Evolutionary conservation across 495 filamentous ascomycete genomes (phyloP).

Genomic region (Tuber umbilicatum): DNA sequence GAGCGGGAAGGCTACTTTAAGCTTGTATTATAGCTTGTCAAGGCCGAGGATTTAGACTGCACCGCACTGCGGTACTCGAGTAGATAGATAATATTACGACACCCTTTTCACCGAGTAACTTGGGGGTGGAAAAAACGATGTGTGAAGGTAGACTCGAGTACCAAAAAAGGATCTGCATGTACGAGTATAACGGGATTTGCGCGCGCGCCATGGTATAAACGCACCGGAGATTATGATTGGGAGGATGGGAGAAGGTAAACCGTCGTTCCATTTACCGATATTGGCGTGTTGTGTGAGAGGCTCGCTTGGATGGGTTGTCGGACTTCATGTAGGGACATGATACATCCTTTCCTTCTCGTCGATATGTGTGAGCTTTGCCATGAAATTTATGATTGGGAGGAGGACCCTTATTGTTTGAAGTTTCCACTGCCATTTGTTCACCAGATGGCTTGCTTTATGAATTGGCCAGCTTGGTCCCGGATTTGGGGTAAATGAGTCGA

Average conservation of each 20-base stretch:
- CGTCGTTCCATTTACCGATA: neutral
- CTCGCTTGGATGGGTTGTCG: neutral
- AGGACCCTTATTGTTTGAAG: neutral
- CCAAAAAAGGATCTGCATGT: neutral
- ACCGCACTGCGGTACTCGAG: no score
- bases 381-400: neutral
- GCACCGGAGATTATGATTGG: neutral
- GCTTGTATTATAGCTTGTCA: neutral
- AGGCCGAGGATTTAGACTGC: neutral
- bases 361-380: neutral
- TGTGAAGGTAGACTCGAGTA: neutral
- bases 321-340: neutral
- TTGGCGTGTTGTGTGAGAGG: neutral
- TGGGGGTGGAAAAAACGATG: neutral
- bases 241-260: neutral
- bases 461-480: neutral
- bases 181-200: neutral
- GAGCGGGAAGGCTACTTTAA: neutral
- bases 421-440: neutral
- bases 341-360: neutral
- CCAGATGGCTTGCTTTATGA: neutral
- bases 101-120: neutral
- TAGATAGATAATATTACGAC: neutral
- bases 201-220: neutral
- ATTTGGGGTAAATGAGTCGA: neutral